phyloP scores from a whole-genome alignment of 2,329 filamentous ascomycete species.

The Penicillium sp. region DNA sequence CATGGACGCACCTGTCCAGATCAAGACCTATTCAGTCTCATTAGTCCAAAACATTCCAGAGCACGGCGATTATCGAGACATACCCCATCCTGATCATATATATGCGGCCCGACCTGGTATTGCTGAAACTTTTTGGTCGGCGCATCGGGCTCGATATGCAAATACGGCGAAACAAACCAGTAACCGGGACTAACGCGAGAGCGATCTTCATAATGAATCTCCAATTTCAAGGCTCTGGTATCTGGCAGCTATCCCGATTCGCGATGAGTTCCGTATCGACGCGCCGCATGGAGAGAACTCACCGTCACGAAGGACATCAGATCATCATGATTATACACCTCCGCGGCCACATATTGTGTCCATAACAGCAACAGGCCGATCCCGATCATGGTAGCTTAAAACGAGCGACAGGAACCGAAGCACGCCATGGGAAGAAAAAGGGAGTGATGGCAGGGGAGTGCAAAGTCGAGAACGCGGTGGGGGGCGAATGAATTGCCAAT shows the following conservation, averaged over 20 bases:
- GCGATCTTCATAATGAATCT: constrained; percentile 25
- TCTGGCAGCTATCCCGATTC: constrained; percentile 19
- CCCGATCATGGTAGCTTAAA: constrained; percentile 14
- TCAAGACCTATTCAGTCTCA: constrained; percentile 33
- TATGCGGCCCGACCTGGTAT: constrained; percentile 46
- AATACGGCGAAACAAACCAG: constrained; percentile 47
- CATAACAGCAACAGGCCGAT: constrained; percentile 9
- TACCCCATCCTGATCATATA: constrained; percentile 47
- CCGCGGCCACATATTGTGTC: constrained; percentile 12
- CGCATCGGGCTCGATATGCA: constrained; percentile 24
- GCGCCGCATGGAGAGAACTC: background rate
- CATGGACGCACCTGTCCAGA: constrained; percentile 44
- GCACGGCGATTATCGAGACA: constrained; percentile 8
- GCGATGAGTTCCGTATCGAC: no score
- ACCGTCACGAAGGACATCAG: constrained; percentile 19
- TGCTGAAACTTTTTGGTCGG: constrained; percentile 30
- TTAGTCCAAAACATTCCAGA: background rate
- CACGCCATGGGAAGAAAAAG: constrained; percentile 6
- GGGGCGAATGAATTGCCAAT: background rate
- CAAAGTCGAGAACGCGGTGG: background rate
- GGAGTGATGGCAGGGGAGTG: background rate
- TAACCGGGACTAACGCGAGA: constrained; percentile 39
- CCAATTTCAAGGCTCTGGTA: constrained; percentile 23
- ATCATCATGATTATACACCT: constrained; percentile 13
- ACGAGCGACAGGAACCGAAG: constrained; percentile 10